Evolutionary conservation across 2,329 filamentous ascomycete species (phyloP).

Genomic region (Penicillium brevicompactum): DNA sequence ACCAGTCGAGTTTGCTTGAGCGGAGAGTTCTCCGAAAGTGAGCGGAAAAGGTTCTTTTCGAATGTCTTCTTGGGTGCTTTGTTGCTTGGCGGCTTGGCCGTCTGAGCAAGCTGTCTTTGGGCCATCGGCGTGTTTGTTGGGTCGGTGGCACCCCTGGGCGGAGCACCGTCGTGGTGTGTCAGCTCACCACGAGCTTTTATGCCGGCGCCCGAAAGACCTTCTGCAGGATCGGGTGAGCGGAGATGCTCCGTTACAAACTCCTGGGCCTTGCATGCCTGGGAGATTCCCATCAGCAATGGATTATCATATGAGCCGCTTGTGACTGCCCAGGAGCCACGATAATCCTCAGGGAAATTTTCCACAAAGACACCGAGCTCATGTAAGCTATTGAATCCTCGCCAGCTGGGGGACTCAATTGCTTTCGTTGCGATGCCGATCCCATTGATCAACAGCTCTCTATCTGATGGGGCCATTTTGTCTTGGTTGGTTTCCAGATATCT

Average conservation of each 20-base stretch:
- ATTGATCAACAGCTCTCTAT: conserved; percentile 61
- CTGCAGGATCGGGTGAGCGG: conserved; percentile 36
- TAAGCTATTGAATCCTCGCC: conserved; percentile 66
- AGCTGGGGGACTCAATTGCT: conserved; percentile 63
- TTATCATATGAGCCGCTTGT: conserved; percentile 44
- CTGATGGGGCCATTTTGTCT: conserved; percentile 61
- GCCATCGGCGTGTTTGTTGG: conserved; percentile 14
- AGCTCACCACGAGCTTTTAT: conserved; percentile 38
- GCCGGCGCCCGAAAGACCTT: conserved; percentile 45
- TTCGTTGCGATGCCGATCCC: conserved; percentile 67
- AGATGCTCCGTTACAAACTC: conserved; percentile 51
- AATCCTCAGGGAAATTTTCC: conserved; percentile 64
- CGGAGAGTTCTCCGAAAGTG: conserved; percentile 47
- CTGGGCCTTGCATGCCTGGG: conserved; percentile 59
- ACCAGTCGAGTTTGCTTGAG: conserved; percentile 64
- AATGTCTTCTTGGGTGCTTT: conserved; percentile 35
- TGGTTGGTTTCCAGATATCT: conserved; percentile 67
- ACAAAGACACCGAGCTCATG: conserved; percentile 80
- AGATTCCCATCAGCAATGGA: conserved; percentile 59
- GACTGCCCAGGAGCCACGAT: conserved; percentile 69
- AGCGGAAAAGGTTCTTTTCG: conserved; percentile 28
- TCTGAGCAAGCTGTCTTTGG: conserved; percentile 22
- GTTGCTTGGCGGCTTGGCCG: conserved; percentile 27
- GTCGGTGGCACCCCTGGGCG: conserved; percentile 20
- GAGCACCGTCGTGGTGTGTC: conserved; percentile 15